These are phyloP conservation scores for Skeletonema costatum DNA, from an alignment of 108 stramenopile species.

Conservation along the genomic window DNA sequence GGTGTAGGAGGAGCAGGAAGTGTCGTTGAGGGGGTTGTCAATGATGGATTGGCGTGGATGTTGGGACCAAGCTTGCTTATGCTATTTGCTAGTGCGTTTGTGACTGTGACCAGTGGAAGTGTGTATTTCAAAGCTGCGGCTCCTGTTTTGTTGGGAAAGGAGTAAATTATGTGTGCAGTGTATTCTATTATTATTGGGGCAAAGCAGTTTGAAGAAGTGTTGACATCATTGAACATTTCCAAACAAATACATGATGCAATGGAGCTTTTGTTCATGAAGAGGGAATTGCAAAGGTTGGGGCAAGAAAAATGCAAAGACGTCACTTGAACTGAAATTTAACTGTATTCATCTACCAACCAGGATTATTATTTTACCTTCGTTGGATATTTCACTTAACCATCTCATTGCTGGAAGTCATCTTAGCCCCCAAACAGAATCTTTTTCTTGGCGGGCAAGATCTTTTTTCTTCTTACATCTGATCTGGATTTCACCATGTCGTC, in stretches of 20 bases:
- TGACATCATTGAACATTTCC: neutral
- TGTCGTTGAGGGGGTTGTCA: slow-evolving; percentile 9
- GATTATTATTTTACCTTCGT: no score
- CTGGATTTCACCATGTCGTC: no score
- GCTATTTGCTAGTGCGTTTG: slow-evolving; percentile 68
- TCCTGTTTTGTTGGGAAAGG: slow-evolving; percentile 63
- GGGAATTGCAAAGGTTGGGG: no score
- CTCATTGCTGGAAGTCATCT: no score
- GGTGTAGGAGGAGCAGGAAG: slow-evolving; percentile 17
- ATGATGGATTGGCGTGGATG: slow-evolving; percentile 21
- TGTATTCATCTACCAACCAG: no score
- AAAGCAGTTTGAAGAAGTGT: neutral
- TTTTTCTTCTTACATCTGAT: no score
- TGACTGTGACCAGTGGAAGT: slow-evolving; percentile 87
- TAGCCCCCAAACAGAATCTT: no score
- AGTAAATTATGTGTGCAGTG: slow-evolving; percentile 5
- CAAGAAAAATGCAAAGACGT: no score
- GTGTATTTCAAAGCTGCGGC: slow-evolving; percentile 84
- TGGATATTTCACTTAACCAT: no score
- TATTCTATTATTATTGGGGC: neutral
- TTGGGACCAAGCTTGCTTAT: slow-evolving; percentile 53
- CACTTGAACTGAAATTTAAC: no score
- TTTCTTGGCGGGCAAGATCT: no score
- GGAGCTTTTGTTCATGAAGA: no score
- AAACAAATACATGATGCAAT: neutral